phyloP scores from a whole-genome alignment of 2,329 filamentous ascomycete species.

The Stachybotrys chlorohalonatus region DNA sequence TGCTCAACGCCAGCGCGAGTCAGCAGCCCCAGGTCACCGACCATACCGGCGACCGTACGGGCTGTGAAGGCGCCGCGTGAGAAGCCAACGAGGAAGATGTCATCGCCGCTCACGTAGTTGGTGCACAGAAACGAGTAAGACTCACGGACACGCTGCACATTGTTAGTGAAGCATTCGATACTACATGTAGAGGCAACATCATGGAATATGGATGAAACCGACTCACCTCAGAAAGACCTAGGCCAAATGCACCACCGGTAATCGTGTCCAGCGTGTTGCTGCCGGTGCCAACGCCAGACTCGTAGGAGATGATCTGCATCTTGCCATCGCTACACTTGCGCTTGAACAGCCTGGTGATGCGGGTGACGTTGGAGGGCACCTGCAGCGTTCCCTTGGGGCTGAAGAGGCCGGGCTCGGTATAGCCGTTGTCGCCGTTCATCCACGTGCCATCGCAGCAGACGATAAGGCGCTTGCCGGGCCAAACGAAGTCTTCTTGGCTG shows the following conservation, averaged over 20 bases:
- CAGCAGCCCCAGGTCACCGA: constrained; percentile 40
- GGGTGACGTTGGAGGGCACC: constrained; percentile 51
- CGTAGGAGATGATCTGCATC: constrained; percentile 52
- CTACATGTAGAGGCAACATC: background rate
- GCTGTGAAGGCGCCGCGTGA: constrained; percentile 51
- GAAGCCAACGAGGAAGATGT: constrained; percentile 48
- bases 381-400: constrained; percentile 32
- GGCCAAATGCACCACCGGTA: constrained; percentile 45
- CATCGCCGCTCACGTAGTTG: constrained; percentile 50
- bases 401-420: constrained; percentile 27
- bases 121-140: constrained; percentile 54
- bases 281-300: constrained; percentile 50
- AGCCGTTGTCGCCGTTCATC: constrained; percentile 44
- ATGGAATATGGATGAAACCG: background rate
- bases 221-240: constrained; percentile 42
- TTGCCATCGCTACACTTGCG: constrained; percentile 39
- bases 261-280: constrained; percentile 39
- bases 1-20: constrained; percentile 43
- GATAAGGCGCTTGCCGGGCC: constrained; percentile 34
- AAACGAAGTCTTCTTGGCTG: background rate
- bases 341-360: constrained; percentile 48
- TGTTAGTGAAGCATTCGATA: constrained; percentile 2
- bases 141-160: constrained; percentile 42
- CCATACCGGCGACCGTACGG: constrained; percentile 45
- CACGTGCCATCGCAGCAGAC: constrained; percentile 46